Base-by-base conservation (phyloP, 2,329 filamentous ascomycete genomes). In the Sarocladiaceae sp. region DNA sequence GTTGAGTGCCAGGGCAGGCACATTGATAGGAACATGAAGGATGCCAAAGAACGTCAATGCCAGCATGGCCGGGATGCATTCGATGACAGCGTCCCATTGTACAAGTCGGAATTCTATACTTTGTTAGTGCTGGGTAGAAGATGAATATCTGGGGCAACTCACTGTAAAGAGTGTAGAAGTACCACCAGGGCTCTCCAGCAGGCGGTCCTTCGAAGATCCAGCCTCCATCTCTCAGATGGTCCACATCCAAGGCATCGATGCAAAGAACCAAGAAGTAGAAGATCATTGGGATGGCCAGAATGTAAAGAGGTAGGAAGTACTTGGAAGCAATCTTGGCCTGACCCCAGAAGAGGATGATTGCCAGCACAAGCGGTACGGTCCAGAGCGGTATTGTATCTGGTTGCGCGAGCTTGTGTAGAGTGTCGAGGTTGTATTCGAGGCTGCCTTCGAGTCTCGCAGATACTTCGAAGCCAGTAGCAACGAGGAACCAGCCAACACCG, bases 11-110 rank as follows among this genome's bases (percentile, higher is more conserved):
- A 99, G 73, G 2, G 94, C 94, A 2, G 94, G 94, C 4, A 99
- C 92, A 62, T 99, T 99, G 71, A 99, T 99, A 0, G 94, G 94
- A 2, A 99, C 94, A 65, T 99, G 94, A 2, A 99, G 80, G 52
- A 99, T 87, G 50, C 94, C 94, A 62, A 99, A 99, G 74, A 99
- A 99, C 0, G 94, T 97, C 55, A 99, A 73, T 0, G 94, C 94
- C 61, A 99, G 84, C 89, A 99, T 97, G 26, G 94, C 92, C 1
- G 94, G 94, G 26, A 97, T 79, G 1, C 88, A 92, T 62, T 91
- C 85, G n/a, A 78, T 72, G 47, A 99, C 79, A 2, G 93, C 94
- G 40, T 79, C 78, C 88, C 90, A 96, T 59, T 92, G 82, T 3
- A 97, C 87, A 22, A 86, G 76, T 47, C 85, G 76, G 62, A 96